Conservation (phyloP, 768 basidiomycete genomes). For the Rhizopogon vinicolor region DNA sequence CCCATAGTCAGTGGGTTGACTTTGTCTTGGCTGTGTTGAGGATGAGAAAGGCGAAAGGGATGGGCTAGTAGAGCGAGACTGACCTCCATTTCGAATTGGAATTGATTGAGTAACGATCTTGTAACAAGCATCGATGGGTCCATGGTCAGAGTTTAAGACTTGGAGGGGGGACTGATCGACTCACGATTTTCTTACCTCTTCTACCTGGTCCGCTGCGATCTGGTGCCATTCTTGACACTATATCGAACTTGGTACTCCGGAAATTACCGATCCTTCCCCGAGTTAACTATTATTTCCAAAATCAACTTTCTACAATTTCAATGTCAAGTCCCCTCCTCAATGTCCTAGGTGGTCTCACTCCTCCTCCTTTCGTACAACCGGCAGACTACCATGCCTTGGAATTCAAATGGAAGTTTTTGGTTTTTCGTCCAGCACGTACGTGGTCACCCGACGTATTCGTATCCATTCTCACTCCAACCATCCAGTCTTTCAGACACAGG, state of each 20-base stretch:
- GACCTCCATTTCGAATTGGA: constrained; percentile 28
- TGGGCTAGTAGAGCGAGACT: constrained; percentile 5
- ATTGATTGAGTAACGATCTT: constrained; percentile 14
- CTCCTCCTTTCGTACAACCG: constrained; percentile 49
- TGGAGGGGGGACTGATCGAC: background rate
- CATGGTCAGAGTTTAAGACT: constrained; percentile 11
- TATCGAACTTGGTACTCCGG: background rate
- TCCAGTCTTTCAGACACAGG: constrained; percentile 65
- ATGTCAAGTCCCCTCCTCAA: constrained; percentile 11
- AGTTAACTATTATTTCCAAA: background rate
- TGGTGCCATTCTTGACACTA: background rate
- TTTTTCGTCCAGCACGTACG: constrained; percentile 78
- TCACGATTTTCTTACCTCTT: background rate
- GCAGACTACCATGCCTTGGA: constrained; percentile 72
- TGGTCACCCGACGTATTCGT: constrained; percentile 4
- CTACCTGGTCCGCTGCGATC: background rate
- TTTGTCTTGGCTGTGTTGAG: constrained; percentile 19
- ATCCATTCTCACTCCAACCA: constrained; percentile 2
- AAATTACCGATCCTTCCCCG: constrained; percentile 5
- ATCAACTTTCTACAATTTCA: background rate
- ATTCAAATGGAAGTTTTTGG: constrained; percentile 67
- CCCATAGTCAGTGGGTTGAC: constrained; percentile 53
- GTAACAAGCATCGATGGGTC: constrained; percentile 17
- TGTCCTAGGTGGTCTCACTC: constrained; percentile 37
- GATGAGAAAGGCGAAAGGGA: background rate